Conservation (phyloP, 257 asterid species). For the Fraxinus pennsylvanica region DNA sequence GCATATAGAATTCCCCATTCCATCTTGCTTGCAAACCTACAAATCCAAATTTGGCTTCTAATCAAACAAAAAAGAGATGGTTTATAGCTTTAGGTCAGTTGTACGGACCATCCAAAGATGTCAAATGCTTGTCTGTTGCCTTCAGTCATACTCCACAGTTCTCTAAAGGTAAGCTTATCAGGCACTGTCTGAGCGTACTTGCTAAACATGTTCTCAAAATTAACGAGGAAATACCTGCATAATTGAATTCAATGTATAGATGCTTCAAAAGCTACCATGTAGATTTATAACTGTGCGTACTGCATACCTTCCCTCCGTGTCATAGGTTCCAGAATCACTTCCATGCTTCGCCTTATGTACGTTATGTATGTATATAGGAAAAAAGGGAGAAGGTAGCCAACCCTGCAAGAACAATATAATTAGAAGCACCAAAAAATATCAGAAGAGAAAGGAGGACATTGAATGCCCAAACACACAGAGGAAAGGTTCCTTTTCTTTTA, state of each 20-base stretch:
- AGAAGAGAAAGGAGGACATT: neutral
- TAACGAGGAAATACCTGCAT: constrained; percentile 56
- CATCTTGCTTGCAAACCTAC: constrained; percentile 59
- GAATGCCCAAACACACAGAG: neutral
- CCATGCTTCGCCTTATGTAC: constrained; percentile 84
- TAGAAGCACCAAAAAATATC: neutral
- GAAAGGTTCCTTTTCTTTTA: neutral
- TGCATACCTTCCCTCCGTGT: constrained; percentile 77
- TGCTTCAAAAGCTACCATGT: neutral
- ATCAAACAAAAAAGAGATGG: too few species aligned
- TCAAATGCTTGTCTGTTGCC: constrained; percentile 62
- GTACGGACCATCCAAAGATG: constrained; percentile 47
- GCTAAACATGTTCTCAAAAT: constrained; percentile 82
- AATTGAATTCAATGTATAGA: neutral
- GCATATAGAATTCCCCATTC: constrained; percentile 69
- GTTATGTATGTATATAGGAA: constrained; percentile 71
- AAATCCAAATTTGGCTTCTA: neutral
- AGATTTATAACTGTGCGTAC: neutral
- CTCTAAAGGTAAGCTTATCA: constrained; percentile 67
- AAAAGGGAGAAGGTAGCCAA: constrained; percentile 74
- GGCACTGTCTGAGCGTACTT: constrained; percentile 61
- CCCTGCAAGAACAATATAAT: constrained; percentile 34
- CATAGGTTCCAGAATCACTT: constrained; percentile 71
- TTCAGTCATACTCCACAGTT: constrained; percentile 77
- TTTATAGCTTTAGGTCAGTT: neutral